These are phyloP conservation scores for Excoecaria cochinchinensis DNA, from an alignment of 345 rosid species.

Conservation along the genomic window DNA sequence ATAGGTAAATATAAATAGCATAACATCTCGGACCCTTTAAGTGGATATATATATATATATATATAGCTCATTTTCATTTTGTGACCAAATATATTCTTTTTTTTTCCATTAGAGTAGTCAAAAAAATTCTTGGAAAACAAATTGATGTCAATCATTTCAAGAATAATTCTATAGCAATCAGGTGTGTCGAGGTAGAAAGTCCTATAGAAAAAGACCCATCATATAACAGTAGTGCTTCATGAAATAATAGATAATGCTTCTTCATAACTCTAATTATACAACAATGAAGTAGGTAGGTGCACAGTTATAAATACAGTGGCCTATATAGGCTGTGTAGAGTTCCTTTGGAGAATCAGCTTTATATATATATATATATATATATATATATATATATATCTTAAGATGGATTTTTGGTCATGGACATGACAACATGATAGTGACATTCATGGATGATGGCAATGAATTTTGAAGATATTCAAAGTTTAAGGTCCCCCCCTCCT, in stretches of 20 bases:
- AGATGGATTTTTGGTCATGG: slow-evolving; percentile 27
- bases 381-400: background rate
- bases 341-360: slow-evolving; percentile 23
- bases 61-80: background rate
- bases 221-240: background rate
- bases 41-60: no score
- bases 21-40: no score
- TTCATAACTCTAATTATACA: background rate
- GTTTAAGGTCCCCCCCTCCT: slow-evolving; percentile 23
- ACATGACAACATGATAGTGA: slow-evolving; percentile 59
- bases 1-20: no score
- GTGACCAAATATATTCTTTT: background rate
- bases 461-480: slow-evolving; percentile 6
- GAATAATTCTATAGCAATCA: background rate
- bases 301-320: slow-evolving; percentile 5
- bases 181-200: slow-evolving; percentile 4
- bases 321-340: slow-evolving; percentile 30
- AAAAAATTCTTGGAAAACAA: background rate
- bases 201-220: slow-evolving; percentile 1
- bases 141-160: slow-evolving; percentile 2
- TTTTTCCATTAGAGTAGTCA: background rate
- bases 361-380: background rate
- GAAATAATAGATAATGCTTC: background rate
- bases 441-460: slow-evolving; percentile 26
- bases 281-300: background rate